Evolutionary conservation across 306 rosid genomes (phyloP).

Genomic region (Quercus dentata): DNA sequence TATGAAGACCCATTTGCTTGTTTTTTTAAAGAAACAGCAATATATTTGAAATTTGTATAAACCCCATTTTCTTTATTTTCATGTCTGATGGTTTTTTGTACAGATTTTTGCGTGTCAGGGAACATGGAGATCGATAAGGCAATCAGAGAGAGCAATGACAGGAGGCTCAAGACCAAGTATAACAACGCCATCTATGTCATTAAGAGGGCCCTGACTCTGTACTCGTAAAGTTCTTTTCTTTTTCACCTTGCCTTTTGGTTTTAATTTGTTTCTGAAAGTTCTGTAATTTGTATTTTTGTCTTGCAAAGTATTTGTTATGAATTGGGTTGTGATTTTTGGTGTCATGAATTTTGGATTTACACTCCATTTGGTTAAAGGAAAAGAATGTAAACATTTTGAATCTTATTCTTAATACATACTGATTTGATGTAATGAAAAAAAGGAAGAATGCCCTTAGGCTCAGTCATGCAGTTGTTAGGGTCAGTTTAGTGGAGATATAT

Average conservation of each 20-base stretch:
- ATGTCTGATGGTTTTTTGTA: constrained; percentile 12
- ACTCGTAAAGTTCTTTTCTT: constrained; percentile 64
- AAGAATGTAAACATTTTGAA: neutral
- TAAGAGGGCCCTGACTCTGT: constrained; percentile 81
- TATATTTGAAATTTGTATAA: constrained; percentile 17
- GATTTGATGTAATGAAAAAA: neutral
- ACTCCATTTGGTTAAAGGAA: neutral
- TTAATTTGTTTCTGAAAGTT: neutral
- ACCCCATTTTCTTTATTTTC: constrained; percentile 17
- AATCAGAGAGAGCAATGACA: constrained; percentile 72
- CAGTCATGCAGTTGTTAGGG: neutral
- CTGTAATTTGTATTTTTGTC: neutral
- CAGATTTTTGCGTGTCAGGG: constrained; percentile 25
- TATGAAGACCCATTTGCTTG: constrained; percentile 28
- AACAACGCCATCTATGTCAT: constrained; percentile 78
- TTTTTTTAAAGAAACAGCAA: neutral
- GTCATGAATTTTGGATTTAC: constrained; percentile 5
- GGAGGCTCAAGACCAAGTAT: constrained; percentile 90
- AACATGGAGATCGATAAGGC: constrained; percentile 92
- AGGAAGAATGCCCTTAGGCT: neutral
- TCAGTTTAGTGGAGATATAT: too few species aligned
- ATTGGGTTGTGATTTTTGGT: constrained; percentile 16
- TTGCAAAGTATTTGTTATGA: neutral
- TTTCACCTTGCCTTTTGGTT: constrained; percentile 1
- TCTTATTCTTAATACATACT: neutral